phyloP scores from a whole-genome alignment of 2,329 filamentous ascomycete species.

The Setomelanomma holmii region DNA sequence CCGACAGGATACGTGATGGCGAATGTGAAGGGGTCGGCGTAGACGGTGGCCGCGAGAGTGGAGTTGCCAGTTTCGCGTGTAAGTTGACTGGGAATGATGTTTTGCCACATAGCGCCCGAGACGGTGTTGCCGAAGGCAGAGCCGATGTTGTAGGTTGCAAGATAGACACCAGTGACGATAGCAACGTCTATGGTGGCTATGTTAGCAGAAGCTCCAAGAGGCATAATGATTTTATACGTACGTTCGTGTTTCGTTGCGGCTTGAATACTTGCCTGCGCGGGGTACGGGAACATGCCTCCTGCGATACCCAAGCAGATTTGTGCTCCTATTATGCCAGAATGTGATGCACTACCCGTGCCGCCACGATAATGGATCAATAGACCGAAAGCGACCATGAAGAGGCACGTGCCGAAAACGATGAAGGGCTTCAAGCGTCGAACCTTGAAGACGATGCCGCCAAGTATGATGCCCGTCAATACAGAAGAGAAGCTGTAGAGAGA shows the following conservation, averaged over 20 bases:
- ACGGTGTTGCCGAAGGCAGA: slow-evolving; percentile 67
- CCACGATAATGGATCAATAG: slow-evolving; percentile 70
- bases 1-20: slow-evolving; percentile 50
- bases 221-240: slow-evolving; percentile 3
- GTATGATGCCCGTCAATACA: slow-evolving; percentile 63
- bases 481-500: slow-evolving; percentile 66
- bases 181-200: slow-evolving; percentile 56
- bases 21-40: slow-evolving; percentile 53
- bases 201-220: not conserved
- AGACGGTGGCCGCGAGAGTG: slow-evolving; percentile 51
- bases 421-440: slow-evolving; percentile 68
- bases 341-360: slow-evolving; percentile 49
- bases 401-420: slow-evolving; percentile 65
- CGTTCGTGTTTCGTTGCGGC: slow-evolving; percentile 59
- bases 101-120: slow-evolving; percentile 69
- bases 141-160: slow-evolving; percentile 69
- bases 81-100: slow-evolving; percentile 57
- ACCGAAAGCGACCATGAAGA: slow-evolving; percentile 71
- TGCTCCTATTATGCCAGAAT: slow-evolving; percentile 67
- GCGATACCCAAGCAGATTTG: slow-evolving; percentile 69
- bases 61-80: slow-evolving; percentile 47
- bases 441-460: slow-evolving; percentile 63
- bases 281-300: slow-evolving; percentile 67
- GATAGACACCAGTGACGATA: slow-evolving; percentile 68
- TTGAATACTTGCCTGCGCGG: slow-evolving; percentile 60